Conservation (phyloP, 75 land plant species). For the Isoetes taiwanensis region DNA sequence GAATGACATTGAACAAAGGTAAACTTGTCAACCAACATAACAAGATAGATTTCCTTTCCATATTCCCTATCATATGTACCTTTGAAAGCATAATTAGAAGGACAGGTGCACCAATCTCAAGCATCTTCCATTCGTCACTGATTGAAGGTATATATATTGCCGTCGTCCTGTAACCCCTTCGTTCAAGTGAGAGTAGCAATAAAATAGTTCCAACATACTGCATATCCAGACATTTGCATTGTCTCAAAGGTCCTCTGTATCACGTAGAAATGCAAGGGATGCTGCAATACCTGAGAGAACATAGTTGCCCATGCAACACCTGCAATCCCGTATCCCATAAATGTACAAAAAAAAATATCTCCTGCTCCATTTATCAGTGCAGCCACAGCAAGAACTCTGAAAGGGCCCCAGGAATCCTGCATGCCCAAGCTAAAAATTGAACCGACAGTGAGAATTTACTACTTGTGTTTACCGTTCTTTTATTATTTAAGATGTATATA, state of each 20-base stretch:
- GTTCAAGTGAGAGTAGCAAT: constrained; percentile 51
- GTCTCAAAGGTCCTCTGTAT: too few species aligned
- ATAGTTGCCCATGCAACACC: constrained; percentile 99
- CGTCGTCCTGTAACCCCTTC: constrained; percentile 54
- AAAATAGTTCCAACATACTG: constrained; percentile 72
- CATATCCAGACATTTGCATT: too few species aligned
- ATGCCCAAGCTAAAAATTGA: constrained; percentile 61
- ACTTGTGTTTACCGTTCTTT: too few species aligned
- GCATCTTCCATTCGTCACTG: constrained; percentile 45
- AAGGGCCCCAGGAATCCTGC: constrained; percentile 90
- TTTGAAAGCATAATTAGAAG: constrained; percentile 73
- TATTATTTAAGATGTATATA: too few species aligned
- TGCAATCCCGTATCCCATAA: constrained; percentile 73
- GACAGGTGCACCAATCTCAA: constrained; percentile 67
- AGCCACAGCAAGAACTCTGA: constrained; percentile 70
- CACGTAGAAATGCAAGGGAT: too few species aligned
- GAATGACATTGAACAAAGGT: too few species aligned
- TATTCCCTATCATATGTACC: too few species aligned
- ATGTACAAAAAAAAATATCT: constrained; percentile 54
- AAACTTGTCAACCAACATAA: too few species aligned
- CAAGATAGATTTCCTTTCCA: too few species aligned
- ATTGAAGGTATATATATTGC: constrained; percentile 44
- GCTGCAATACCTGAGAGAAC: constrained; percentile 66
- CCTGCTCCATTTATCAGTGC: constrained; percentile 60
- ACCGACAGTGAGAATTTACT: too few species aligned